Conservation (phyloP, 2,329 filamentous ascomycete species). For the Fusarium longipes region DNA sequence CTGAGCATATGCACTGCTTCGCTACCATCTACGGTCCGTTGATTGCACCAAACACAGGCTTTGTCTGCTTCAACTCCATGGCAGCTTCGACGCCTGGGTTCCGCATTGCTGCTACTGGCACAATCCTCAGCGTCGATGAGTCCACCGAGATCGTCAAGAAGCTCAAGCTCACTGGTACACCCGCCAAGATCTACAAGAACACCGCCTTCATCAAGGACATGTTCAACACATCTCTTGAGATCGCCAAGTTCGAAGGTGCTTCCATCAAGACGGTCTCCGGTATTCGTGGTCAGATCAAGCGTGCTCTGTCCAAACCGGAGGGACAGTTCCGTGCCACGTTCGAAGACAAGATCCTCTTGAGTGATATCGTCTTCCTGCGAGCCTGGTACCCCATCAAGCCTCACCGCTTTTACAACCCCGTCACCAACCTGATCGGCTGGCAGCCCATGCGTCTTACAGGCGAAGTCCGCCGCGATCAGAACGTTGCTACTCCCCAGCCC, state of each 20-base stretch:
- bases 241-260: constrained; percentile 98
- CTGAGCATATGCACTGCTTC: constrained; percentile 99
- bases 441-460: constrained; percentile 93
- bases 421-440: constrained; percentile 94
- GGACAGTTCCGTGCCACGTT: constrained; percentile 97
- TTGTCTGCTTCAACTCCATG: constrained; percentile 92
- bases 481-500: constrained; percentile 79
- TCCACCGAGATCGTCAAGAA: constrained; percentile 99
- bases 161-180: constrained; percentile 91
- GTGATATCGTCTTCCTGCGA: constrained; percentile 93
- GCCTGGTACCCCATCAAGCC: constrained; percentile 98
- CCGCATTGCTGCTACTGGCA: constrained; percentile 92
- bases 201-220: constrained; percentile 99
- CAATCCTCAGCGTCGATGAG: constrained; percentile 93
- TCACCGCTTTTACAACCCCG: constrained; percentile 95
- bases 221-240: constrained; percentile 93
- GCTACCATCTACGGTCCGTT: constrained; percentile 95
- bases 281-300: constrained; percentile 96
- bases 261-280: constrained; percentile 96
- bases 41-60: constrained; percentile 94
- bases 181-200: constrained; percentile 99
- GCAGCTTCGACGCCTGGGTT: constrained; percentile 88
- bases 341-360: constrained; percentile 97
- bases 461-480: constrained; percentile 82
- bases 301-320: constrained; percentile 90